These are phyloP conservation scores for Plantago coronopus DNA, from an alignment of 305 asterid species.

Conservation along the genomic window DNA sequence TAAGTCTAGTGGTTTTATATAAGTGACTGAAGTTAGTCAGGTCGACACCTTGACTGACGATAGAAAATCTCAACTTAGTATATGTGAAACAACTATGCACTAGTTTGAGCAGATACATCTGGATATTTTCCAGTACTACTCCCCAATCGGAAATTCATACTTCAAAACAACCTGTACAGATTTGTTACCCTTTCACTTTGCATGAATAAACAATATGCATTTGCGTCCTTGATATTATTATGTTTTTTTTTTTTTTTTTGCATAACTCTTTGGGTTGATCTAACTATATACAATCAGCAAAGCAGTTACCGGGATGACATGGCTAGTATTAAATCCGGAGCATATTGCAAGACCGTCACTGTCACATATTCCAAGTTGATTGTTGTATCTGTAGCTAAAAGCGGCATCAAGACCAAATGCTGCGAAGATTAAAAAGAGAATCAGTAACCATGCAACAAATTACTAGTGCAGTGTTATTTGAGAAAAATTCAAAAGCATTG, in stretches of 20 bases:
- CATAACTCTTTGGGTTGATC: conserved; percentile 14
- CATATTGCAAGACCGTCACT: conserved; percentile 78
- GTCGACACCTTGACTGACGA: too few species aligned
- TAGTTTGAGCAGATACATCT: neutral
- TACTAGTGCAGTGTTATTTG: conserved; percentile 16
- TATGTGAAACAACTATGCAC: neutral
- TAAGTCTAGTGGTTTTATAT: too few species aligned
- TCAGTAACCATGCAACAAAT: conserved; percentile 19
- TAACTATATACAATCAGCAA: conserved; percentile 21
- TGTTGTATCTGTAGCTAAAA: conserved; percentile 89
- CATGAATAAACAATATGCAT: too few species aligned
- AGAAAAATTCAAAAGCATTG: neutral
- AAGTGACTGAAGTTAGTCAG: too few species aligned
- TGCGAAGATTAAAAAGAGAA: conserved; percentile 33
- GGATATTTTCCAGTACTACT: neutral
- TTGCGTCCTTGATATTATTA: conserved; percentile 10
- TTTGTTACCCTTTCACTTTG: neutral
- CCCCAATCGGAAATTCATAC: neutral
- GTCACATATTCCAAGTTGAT: conserved; percentile 65
- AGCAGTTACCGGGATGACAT: conserved; percentile 80
- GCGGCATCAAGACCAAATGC: conserved; percentile 97
- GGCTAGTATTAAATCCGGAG: conserved; percentile 90
- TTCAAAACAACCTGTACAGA: neutral
- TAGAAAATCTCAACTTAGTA: too few species aligned
- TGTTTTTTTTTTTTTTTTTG: conserved; percentile 13